Conservation (phyloP, 371 early-diverging fungal genomes). For the Mucor sp. region DNA sequence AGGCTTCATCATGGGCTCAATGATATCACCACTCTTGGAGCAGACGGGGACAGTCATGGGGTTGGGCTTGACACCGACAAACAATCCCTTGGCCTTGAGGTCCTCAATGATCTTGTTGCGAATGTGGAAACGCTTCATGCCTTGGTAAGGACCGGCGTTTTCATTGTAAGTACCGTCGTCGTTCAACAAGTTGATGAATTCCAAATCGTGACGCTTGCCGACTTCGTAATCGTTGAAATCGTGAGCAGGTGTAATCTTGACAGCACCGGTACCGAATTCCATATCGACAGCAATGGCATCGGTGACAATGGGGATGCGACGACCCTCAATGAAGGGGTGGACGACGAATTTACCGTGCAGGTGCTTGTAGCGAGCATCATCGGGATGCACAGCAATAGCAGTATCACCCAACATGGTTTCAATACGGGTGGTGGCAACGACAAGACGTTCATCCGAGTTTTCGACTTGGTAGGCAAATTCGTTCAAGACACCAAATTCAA, state of each 20-base stretch:
- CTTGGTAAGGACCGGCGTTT: slow-evolving; percentile 85
- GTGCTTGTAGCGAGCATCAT: slow-evolving; percentile 84
- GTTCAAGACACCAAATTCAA: slow-evolving; percentile 98
- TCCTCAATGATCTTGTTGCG: slow-evolving; percentile 88
- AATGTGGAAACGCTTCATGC: slow-evolving; percentile 96
- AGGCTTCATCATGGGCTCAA: slow-evolving; percentile 98
- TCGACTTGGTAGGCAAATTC: slow-evolving; percentile 92
- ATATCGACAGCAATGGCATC: slow-evolving; percentile 94
- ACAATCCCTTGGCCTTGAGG: slow-evolving; percentile 89
- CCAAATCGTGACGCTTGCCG: slow-evolving; percentile 94
- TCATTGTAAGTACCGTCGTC: slow-evolving; percentile 96
- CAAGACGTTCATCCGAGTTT: slow-evolving; percentile 80
- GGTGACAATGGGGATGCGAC: slow-evolving; percentile 91
- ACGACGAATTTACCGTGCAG: slow-evolving; percentile 91
- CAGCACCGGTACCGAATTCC: slow-evolving; percentile 98
- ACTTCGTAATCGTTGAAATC: slow-evolving; percentile 99
- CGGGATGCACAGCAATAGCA: slow-evolving; percentile 94
- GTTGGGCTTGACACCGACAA: slow-evolving; percentile 87
- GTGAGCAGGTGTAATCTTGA: slow-evolving; percentile 99
- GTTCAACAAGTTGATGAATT: slow-evolving; percentile 95
- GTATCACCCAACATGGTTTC: slow-evolving; percentile 99
- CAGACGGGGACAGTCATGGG: slow-evolving; percentile 96
- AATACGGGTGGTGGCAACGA: slow-evolving; percentile 99
- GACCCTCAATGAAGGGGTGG: slow-evolving; percentile 96
- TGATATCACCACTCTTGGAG: slow-evolving; percentile 92